Base-by-base conservation (phyloP, 1,284 basidiomycete species). In the Sporisorium sorghi region DNA sequence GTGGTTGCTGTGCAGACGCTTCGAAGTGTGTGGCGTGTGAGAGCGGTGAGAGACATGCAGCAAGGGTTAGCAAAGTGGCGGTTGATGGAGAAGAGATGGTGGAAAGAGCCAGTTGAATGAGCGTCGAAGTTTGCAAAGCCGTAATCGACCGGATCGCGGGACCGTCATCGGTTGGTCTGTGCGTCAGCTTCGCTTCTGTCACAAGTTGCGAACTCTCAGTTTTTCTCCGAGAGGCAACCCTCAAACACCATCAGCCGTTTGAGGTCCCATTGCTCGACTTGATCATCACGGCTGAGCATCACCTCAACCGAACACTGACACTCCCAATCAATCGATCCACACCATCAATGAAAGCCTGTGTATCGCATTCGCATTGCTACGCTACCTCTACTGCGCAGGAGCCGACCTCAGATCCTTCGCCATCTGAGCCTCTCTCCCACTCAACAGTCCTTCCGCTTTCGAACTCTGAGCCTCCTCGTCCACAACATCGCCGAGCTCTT, bases 381-480 rank as follows among this genome's bases (percentile, higher is more conserved):
- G n/a, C n/a, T 15, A 19, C 26, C 23, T 19, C 54, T 43, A 73
- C 23, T 73, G 71, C 28, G 58, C 65, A 28, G 71, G 71, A 24
- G 71, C 71, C 28, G 71, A 64, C 11, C 71, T 39, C 15, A 73
- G 50, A 40, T 66, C 63, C 47, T 77, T 73, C 10, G 74, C 74
- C 65, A 65, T 58, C 32, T 67, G 66, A 37, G 71, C 74, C 23
- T 73, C 71, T 21, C 44, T 43, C 2, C 74, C 74, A 23, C 58
- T 74, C 49, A 77, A 24, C 56, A 73, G 48, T 8, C 74, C 74
- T 57, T 71, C 50, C 0, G 57, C 71, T 47, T 58, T 58, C 15
- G 61, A 51, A 10, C 14, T 48, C 37, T 64, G 58, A 17, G 43
- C 66, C 26, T 70, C 66, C 26, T 70, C 63, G 4, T 57, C 66